These are phyloP conservation scores for Scedosporium apiospermum DNA, from an alignment of 2,329 filamentous ascomycete genomes.

Conservation along the genomic window DNA sequence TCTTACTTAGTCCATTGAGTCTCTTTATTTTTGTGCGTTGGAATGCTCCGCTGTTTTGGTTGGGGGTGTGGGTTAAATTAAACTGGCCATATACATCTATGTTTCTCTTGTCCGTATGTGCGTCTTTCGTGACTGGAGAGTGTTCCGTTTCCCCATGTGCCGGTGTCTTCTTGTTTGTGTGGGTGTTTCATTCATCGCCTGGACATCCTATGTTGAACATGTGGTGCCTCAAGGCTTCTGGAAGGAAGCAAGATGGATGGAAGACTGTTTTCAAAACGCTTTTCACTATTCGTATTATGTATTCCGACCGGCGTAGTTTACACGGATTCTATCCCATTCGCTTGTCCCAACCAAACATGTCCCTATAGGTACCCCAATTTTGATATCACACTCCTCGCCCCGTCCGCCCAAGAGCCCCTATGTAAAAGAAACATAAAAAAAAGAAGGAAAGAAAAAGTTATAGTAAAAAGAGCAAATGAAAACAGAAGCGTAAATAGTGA, in stretches of 20 bases:
- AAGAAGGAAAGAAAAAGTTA: conserved; percentile 2
- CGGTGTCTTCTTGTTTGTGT: neutral
- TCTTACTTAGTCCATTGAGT: neutral
- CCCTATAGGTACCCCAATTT: neutral
- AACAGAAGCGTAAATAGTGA: neutral
- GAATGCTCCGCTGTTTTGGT: neutral
- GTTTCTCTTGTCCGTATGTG: neutral
- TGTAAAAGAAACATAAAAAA: neutral
- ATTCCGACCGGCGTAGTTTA: neutral
- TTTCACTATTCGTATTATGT: neutral
- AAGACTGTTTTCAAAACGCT: neutral
- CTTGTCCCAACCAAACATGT: neutral
- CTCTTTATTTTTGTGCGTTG: neutral
- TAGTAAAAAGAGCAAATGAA: neutral
- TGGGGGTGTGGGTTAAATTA: neutral
- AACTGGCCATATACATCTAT: neutral
- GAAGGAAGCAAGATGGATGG: too few relatives aligned
- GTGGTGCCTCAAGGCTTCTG: neutral
- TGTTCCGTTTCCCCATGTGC: too few relatives aligned
- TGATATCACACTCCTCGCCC: neutral
- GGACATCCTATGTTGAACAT: too few relatives aligned
- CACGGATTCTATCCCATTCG: neutral
- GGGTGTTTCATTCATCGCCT: conserved; percentile 2
- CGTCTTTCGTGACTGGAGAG: too few relatives aligned
- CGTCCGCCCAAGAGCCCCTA: neutral